Evolutionary conservation across 305 asterid genomes (phyloP).

Genomic region (Solanum hybrid): DNA sequence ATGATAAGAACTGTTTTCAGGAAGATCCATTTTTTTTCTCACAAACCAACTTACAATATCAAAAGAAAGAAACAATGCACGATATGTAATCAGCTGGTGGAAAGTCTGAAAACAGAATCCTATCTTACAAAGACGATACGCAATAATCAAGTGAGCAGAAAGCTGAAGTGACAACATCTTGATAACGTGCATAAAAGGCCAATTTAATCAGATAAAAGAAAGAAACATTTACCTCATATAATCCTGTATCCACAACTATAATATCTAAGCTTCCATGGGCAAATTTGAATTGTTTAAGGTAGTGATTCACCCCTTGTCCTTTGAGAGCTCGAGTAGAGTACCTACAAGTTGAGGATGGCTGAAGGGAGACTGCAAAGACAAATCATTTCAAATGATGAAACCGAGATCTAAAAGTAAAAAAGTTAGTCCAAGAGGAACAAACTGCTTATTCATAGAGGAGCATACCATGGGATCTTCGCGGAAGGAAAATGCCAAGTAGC

Average conservation of each 20-base stretch:
- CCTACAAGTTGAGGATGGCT: constrained; percentile 31
- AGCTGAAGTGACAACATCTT: neutral
- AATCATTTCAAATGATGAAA: neutral
- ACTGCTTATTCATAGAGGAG: neutral
- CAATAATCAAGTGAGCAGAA: neutral
- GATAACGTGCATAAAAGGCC: neutral
- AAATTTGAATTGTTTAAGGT: constrained; percentile 23
- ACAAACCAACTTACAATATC: neutral
- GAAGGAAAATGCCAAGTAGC: constrained; percentile 1
- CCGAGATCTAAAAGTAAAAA: neutral
- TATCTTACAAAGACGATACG: neutral
- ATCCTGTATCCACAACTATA: constrained; percentile 34
- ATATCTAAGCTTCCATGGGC: constrained; percentile 37
- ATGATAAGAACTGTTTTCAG: neutral
- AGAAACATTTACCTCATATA: constrained; percentile 31
- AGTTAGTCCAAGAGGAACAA: neutral
- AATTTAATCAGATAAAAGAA: neutral
- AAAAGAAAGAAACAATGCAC: neutral
- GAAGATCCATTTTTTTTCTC: neutral
- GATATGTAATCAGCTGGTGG: neutral
- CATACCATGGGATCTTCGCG: neutral
- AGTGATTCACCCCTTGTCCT: constrained; percentile 24
- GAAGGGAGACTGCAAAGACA: constrained; percentile 6
- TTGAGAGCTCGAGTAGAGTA: constrained; percentile 23
- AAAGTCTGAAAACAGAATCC: neutral